Evolutionary conservation across 1,284 basidiomycete species (phyloP).

Genomic region (Phylloporus gajari): DNA sequence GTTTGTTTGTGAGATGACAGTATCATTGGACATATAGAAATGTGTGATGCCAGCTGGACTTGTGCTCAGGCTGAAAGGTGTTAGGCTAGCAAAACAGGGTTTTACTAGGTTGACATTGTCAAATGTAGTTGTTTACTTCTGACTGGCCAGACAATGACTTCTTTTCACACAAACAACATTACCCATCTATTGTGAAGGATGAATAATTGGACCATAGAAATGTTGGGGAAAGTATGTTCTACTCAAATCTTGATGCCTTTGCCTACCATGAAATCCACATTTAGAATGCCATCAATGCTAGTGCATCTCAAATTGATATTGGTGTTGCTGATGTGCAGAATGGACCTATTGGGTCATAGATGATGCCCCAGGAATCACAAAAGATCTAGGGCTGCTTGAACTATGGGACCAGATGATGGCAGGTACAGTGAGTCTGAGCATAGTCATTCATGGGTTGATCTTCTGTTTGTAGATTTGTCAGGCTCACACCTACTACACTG

Average conservation of each 20-base stretch:
- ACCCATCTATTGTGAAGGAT: no score
- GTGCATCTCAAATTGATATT: constrained; percentile 68
- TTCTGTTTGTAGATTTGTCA: constrained; percentile 65
- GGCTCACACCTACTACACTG: constrained; percentile 61
- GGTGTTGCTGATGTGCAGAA: constrained; percentile 72
- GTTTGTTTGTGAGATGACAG: constrained; percentile 96
- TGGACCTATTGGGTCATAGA: constrained; percentile 88
- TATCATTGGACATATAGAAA: constrained; percentile 92
- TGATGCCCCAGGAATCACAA: constrained; percentile 80
- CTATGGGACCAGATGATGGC: constrained; percentile 67
- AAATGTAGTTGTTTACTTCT: constrained; percentile 41
- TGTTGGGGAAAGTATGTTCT: constrained; percentile 78
- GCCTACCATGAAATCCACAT: constrained; percentile 80
- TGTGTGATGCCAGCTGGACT: constrained; percentile 88
- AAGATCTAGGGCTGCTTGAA: constrained; percentile 62
- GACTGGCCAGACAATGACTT: constrained; percentile 34
- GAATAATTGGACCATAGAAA: constrained; percentile 58
- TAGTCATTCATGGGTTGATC: constrained; percentile 1
- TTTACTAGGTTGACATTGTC: constrained; percentile 44
- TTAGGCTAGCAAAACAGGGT: no score
- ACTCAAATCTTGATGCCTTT: constrained; percentile 85
- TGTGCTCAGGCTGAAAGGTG: constrained; percentile 81
- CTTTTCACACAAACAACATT: no score
- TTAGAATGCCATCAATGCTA: constrained; percentile 89
- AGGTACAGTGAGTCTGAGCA: constrained; percentile 69